Percentiles rank a stretch among this genome's conserved stretches.
phyloP scores from a whole-genome alignment of 345 rosid genomes.

The Camelina laxa region DNA sequence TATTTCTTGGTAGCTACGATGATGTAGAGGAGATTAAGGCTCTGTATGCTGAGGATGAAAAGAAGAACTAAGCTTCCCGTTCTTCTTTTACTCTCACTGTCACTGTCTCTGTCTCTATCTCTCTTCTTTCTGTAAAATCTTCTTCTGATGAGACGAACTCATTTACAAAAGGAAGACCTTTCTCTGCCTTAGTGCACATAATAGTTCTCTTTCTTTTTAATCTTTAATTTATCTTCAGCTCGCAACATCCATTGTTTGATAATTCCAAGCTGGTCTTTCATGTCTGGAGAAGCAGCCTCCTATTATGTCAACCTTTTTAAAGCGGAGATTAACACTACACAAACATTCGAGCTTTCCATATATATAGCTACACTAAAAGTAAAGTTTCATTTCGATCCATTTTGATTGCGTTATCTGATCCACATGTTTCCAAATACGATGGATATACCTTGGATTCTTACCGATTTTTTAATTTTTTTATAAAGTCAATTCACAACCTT shows the following conservation, averaged over 20 bases:
- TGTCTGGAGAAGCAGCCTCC: too few relatives aligned
- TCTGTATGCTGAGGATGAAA: slow-evolving; percentile 67
- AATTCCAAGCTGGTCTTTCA: not conserved
- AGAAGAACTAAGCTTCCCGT: slow-evolving; percentile 43
- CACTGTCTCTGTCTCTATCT: slow-evolving; percentile 22
- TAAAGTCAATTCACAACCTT: too few relatives aligned
- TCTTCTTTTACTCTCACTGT: slow-evolving; percentile 3
- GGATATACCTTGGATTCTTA: too few relatives aligned
- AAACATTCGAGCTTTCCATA: too few relatives aligned
- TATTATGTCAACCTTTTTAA: too few relatives aligned
- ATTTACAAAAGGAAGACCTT: slow-evolving; percentile 12
- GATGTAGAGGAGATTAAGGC: slow-evolving; percentile 94
- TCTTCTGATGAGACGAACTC: slow-evolving; percentile 39
- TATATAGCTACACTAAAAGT: too few relatives aligned
- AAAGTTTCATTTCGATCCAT: too few relatives aligned
- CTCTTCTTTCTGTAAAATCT: slow-evolving; percentile 11
- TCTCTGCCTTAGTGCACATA: slow-evolving; percentile 24
- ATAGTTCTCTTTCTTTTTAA: slow-evolving; percentile 2
- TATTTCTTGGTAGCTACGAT: slow-evolving; percentile 93
- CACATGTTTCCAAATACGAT: too few relatives aligned
- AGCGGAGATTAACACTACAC: too few relatives aligned
- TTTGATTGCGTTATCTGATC: too few relatives aligned
- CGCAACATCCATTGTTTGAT: not conserved
- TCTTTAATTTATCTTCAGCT: not conserved
- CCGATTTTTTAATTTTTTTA: too few relatives aligned